Evolutionary conservation across 2,329 filamentous ascomycete species (phyloP).

Genomic region (Penicillium sp.): DNA sequence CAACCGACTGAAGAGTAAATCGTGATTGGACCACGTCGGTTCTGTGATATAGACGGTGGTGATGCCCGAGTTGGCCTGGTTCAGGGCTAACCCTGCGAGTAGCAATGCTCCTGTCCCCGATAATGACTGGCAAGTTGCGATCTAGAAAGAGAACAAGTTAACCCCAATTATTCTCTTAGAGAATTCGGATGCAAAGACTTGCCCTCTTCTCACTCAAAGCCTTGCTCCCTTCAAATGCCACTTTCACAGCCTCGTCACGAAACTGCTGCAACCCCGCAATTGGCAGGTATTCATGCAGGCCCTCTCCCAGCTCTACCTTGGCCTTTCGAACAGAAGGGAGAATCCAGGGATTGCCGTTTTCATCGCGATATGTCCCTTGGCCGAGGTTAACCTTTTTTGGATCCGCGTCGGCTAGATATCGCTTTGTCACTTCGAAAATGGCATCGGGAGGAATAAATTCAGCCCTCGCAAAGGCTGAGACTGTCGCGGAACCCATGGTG

Average conservation of each 20-base stretch:
- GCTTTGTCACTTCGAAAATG: slow-evolving; percentile 9
- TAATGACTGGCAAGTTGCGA: slow-evolving; percentile 28
- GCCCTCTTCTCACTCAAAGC: slow-evolving; percentile 5
- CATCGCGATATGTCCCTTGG: slow-evolving; percentile 85
- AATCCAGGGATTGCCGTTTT: slow-evolving; percentile 92
- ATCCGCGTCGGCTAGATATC: slow-evolving; percentile 67
- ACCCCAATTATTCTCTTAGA: slow-evolving; percentile 14
- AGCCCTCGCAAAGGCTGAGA: background rate
- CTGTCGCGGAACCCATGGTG: background rate
- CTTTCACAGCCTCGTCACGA: slow-evolving; percentile 77
- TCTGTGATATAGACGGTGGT: slow-evolving; percentile 73
- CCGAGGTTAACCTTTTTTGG: slow-evolving; percentile 85
- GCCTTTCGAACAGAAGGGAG: slow-evolving; percentile 84
- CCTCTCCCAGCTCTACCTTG: slow-evolving; percentile 73
- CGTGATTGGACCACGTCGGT: slow-evolving; percentile 96
- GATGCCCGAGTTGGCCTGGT: slow-evolving; percentile 89
- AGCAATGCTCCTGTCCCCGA: slow-evolving; percentile 34
- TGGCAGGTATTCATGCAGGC: slow-evolving; percentile 95
- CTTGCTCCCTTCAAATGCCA: slow-evolving; percentile 63
- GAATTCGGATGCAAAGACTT: background rate
- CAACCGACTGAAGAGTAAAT: slow-evolving; percentile 91
- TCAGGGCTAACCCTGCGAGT: slow-evolving; percentile 48
- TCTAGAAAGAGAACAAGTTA: background rate
- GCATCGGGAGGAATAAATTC: background rate
- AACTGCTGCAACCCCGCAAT: slow-evolving; percentile 81